Evolutionary conservation across 2,329 filamentous ascomycete genomes (phyloP), one percentile per base, ranked within the genome.

Genomic region (Aspergillus piperis): DNA sequence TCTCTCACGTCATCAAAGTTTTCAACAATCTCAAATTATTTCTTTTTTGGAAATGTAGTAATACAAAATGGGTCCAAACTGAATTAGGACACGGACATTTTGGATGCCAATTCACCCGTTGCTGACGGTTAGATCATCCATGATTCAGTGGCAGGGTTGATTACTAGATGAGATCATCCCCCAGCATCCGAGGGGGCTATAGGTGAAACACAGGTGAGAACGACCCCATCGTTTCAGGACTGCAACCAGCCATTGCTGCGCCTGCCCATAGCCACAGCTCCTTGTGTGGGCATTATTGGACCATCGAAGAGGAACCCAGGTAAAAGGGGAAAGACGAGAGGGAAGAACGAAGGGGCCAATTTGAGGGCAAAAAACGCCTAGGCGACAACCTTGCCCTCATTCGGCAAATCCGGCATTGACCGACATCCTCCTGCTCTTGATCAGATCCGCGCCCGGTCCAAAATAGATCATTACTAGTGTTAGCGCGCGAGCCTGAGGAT

Each of bases 181-280:
- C 23, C n/a, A 36, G 27, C 39, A 32, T 55, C 17, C 23, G 39
- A 48, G 42, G 3, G 23, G 23, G 44, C 30, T 39, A 49, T 38
- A 48, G 11, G 44, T 58, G 49, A 62, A 59, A 54, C 44, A 57
- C 13, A 42, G 49, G 32, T 42, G 7, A 57, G 21, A 44, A 25
- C 32, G 42, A 49, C 23, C 53, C 59, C 44, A 53, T 58, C 62
- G 65, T 65, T 64, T 66, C 54, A 61, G 44, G 56, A 36, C 30
- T 47, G 53, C 38, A 63, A 58, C 60, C 50, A 61, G 61, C 60
- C 65, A 60, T 62, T 55, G 59, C 66, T 69, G 66, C 64, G 67
- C 65, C 67, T 54, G 61, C 54, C 42, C 65, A 67, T 68, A 63
- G 65, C 65, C 65, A 66, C 65, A 44, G 53, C 25, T 47, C n/a